Conservation (phyloP, 768 basidiomycete genomes). For the Macrocybe gigantea region DNA sequence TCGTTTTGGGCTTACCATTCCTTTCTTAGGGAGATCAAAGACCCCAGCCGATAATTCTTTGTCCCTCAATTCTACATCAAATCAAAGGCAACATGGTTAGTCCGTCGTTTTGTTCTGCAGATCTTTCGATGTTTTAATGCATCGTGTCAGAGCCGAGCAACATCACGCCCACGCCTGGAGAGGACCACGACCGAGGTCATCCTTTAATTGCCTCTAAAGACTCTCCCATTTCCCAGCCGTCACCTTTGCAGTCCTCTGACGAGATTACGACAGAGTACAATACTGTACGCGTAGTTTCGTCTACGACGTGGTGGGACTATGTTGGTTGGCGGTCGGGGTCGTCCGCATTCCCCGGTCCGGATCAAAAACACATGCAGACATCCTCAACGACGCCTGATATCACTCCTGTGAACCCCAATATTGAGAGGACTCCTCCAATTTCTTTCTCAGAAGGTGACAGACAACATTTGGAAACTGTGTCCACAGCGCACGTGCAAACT, state of each 20-base stretch:
- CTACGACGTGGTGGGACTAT: constrained; percentile 46
- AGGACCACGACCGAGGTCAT: background rate
- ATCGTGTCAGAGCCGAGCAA: background rate
- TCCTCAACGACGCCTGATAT: background rate
- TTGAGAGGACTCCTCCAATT: background rate
- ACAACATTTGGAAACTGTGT: background rate
- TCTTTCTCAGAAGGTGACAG: background rate
- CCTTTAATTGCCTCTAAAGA: background rate
- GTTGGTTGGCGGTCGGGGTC: constrained; percentile 30
- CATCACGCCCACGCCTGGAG: background rate
- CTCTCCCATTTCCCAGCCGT: background rate
- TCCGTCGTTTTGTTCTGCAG: background rate
- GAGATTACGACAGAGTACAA: background rate
- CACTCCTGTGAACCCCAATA: background rate
- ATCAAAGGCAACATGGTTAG: background rate
- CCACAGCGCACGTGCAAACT: background rate
- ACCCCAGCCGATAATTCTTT: constrained; percentile 29
- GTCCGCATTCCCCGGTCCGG: background rate
- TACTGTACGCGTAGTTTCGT: constrained; percentile 1
- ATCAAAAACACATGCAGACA: background rate
- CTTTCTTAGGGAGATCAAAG: constrained; percentile 43
- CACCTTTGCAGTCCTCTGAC: background rate
- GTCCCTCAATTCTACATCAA: background rate
- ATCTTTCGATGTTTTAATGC: background rate
- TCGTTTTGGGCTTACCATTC: constrained; percentile 42